A percentile compares a stretch with the other conserved stretches of the same genome.
phyloP scores from a whole-genome alignment of 1,284 basidiomycete species.

The Bjerkandera adusta region DNA sequence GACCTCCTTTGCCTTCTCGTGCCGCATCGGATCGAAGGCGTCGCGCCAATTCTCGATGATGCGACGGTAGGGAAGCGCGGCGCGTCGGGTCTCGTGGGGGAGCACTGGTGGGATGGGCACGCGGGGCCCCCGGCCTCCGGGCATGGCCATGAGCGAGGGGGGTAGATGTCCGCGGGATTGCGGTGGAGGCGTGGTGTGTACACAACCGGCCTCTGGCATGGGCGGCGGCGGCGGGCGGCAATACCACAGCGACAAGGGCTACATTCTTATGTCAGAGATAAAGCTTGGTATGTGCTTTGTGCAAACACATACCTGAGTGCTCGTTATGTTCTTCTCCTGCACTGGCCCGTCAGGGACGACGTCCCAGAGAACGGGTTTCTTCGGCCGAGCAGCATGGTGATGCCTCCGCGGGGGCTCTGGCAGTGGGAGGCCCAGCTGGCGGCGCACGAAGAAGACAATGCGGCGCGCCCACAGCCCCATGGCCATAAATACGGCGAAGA shows the following conservation, averaged over 20 bases:
- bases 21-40: neutral
- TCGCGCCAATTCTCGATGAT: neutral
- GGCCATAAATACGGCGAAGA: slow-evolving; percentile 16
- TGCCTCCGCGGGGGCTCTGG: slow-evolving; percentile 5
- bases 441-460: slow-evolving; percentile 6
- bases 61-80: neutral
- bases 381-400: neutral
- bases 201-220: neutral
- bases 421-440: slow-evolving; percentile 12
- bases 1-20: neutral
- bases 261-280: neutral
- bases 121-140: neutral
- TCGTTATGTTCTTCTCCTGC: neutral
- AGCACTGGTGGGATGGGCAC: neutral
- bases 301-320: slow-evolving; percentile 8
- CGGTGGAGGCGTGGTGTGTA: neutral
- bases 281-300: neutral
- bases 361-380: slow-evolving; percentile 13
- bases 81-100: neutral
- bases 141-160: neutral
- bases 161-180: neutral
- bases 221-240: neutral
- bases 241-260: slow-evolving; percentile 14
- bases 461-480: slow-evolving; percentile 14
- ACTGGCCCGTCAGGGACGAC: slow-evolving; percentile 3